Evolutionary conservation across 805 yeast species (phyloP).

Genomic region (Candida sonorensis): DNA sequence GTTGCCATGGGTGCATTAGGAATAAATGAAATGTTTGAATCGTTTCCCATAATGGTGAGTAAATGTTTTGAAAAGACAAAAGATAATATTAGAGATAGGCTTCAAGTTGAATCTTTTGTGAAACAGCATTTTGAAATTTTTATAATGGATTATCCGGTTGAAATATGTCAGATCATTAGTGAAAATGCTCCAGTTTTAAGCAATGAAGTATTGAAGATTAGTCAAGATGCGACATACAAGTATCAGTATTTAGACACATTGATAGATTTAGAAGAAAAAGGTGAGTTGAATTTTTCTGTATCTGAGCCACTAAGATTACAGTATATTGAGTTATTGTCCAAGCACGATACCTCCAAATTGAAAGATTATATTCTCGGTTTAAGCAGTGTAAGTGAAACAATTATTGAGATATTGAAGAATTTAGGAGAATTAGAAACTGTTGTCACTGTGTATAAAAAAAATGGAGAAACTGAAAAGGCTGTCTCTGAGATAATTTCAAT

Average conservation of each 20-base stretch:
- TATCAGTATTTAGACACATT: conserved; percentile 29
- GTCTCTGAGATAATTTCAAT: conserved; percentile 19
- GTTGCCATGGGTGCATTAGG: conserved; percentile 3
- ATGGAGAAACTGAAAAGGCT: conserved; percentile 25
- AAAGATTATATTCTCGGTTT: conserved; percentile 14
- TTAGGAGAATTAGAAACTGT: conserved; percentile 25
- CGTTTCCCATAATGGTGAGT: conserved; percentile 21
- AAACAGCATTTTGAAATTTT: conserved; percentile 24
- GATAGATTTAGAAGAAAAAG: conserved; percentile 17
- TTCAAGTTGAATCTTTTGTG: conserved; percentile 22
- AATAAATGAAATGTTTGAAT: conserved; percentile 24
- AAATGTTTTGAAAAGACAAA: conserved; percentile 17
- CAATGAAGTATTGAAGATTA: conserved; percentile 26
- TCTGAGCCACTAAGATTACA: conserved; percentile 10
- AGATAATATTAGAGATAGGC: conserved; percentile 9
- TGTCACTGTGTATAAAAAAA: conserved; percentile 24
- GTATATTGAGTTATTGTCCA: conserved; percentile 24
- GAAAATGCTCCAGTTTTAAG: conserved; percentile 35
- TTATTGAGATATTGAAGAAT: conserved; percentile 19
- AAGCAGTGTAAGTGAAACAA: conserved; percentile 7
- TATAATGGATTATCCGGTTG: conserved; percentile 25
- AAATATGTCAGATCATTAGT: conserved; percentile 32
- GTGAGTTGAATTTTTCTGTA: conserved; percentile 5
- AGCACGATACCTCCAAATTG: conserved; percentile 12
- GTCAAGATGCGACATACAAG: conserved; percentile 17